Percentiles rank a stretch among this genome's conserved stretches.
Evolutionary conservation across 2,329 filamentous ascomycete genomes (phyloP).

Genomic region (Epichloe scottii): DNA sequence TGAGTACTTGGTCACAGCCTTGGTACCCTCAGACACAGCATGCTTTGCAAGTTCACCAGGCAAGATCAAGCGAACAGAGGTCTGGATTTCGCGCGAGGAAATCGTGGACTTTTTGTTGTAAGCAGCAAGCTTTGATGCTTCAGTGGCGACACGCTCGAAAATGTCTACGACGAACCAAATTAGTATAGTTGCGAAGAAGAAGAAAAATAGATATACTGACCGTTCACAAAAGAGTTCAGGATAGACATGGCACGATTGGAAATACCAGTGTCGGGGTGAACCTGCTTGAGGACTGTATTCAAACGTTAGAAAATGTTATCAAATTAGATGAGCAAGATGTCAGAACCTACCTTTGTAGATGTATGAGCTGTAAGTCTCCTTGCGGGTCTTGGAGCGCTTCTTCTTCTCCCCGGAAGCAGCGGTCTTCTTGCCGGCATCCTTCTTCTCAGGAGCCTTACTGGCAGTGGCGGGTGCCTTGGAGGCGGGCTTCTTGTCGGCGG

Average conservation of each 20-base stretch:
- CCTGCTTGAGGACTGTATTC: conserved; percentile 86
- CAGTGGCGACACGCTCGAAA: conserved; percentile 97
- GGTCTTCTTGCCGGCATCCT: conserved; percentile 99
- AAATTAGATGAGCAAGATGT: neutral
- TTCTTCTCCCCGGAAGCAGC: conserved; percentile 96
- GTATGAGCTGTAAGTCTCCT: conserved; percentile 99
- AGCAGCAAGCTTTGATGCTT: conserved; percentile 96
- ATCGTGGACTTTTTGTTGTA: conserved; percentile 99
- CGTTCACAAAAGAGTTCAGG: conserved; percentile 99
- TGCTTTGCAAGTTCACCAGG: conserved; percentile 99
- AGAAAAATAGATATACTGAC: conserved; percentile 34
- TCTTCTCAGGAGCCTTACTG: conserved; percentile 73
- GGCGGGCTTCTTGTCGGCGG: conserved; percentile 97
- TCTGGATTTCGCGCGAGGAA: conserved; percentile 98
- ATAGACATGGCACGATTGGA: conserved; percentile 99
- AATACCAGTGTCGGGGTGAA: conserved; percentile 99
- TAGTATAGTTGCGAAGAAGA: neutral
- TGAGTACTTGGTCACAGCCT: conserved; percentile 99
- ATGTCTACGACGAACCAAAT: conserved; percentile 50
- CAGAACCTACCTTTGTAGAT: conserved; percentile 86
- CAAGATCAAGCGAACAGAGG: conserved; percentile 93
- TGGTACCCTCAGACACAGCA: conserved; percentile 97
- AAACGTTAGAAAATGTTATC: neutral
- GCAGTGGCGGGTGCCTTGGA: conserved; percentile 81
- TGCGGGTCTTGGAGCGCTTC: conserved; percentile 99